Percentiles rank a stretch among this genome's conserved stretches.
Conservation (phyloP, 1,139 yeast genomes). For the Taiozyma sp. region DNA sequence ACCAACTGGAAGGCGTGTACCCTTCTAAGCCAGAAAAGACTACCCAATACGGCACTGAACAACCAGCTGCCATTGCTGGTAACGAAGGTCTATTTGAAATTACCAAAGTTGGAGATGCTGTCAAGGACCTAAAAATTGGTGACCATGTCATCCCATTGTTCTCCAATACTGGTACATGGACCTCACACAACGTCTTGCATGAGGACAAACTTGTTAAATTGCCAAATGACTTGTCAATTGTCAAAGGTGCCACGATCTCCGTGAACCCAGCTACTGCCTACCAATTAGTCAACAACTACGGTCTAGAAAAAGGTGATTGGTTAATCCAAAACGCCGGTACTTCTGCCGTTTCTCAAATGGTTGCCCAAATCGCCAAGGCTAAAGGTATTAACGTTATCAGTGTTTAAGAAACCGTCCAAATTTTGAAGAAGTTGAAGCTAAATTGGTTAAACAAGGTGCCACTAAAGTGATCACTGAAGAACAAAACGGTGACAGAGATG, state of each 20-base stretch:
- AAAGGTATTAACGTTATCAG: constrained; percentile 81
- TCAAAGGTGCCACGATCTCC: constrained; percentile 81
- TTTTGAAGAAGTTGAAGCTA: constrained; percentile 44
- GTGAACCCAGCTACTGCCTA: constrained; percentile 94
- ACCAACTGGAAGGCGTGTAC: constrained; percentile 90
- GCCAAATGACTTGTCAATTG: constrained; percentile 40
- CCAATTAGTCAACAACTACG: constrained; percentile 75
- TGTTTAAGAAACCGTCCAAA: constrained; percentile 82
- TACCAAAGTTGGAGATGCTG: constrained; percentile 57
- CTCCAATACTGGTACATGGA: constrained; percentile 93
- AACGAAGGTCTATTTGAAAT: constrained; percentile 93
- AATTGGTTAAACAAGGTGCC: constrained; percentile 73
- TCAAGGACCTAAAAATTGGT: constrained; percentile 49
- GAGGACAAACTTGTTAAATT: constrained; percentile 50
- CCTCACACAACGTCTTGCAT: constrained; percentile 67
- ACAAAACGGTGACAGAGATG: constrained; percentile 65
- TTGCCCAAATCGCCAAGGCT: constrained; percentile 77
- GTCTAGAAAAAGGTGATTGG: constrained; percentile 78
- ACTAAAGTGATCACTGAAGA: constrained; percentile 88
- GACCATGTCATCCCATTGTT: constrained; percentile 91
- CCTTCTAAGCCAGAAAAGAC: constrained; percentile 72
- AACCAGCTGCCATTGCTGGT: constrained; percentile 78
- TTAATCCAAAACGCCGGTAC: constrained; percentile 95
- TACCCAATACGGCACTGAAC: constrained; percentile 45
- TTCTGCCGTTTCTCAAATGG: constrained; percentile 94